Evolutionary conservation across 2,329 filamentous ascomycete species (phyloP).

Genomic region (Colletotrichum graminicola): DNA sequence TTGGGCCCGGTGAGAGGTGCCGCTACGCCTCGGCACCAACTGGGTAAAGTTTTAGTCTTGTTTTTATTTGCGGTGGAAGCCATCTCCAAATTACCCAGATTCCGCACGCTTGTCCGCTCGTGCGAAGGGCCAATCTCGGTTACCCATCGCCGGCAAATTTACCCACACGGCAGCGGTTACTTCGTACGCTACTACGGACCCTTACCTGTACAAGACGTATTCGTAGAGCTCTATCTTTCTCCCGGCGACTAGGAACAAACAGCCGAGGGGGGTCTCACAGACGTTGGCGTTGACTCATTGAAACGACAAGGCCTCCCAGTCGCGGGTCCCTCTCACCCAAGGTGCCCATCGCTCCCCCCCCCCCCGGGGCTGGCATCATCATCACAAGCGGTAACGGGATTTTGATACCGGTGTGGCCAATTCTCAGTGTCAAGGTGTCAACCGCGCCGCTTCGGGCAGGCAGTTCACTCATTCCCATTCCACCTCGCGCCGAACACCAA

Average conservation of each 20-base stretch:
- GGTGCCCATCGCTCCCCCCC: neutral
- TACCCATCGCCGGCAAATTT: slow-evolving; percentile 35
- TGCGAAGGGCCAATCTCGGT: slow-evolving; percentile 39
- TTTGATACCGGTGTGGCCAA: slow-evolving; percentile 30
- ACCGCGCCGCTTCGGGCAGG: neutral
- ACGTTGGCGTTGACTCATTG: slow-evolving; percentile 38
- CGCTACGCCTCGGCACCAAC: slow-evolving; percentile 15
- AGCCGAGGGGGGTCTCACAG: slow-evolving; percentile 32
- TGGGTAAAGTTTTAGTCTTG: slow-evolving; percentile 12
- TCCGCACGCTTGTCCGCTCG: slow-evolving; percentile 25
- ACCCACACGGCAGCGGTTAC: slow-evolving; percentile 32
- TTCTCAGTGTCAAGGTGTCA: slow-evolving; percentile 25
- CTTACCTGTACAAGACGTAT: neutral
- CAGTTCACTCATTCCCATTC: neutral
- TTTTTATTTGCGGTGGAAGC: slow-evolving; percentile 24
- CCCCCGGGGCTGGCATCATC: neutral
- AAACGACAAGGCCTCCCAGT: slow-evolving; percentile 36
- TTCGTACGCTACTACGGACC: neutral
- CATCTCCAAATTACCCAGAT: slow-evolving; percentile 31
- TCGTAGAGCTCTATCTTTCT: slow-evolving; percentile 22
- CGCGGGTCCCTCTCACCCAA: slow-evolving; percentile 14
- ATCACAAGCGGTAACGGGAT: slow-evolving; percentile 26
- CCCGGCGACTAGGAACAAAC: slow-evolving; percentile 34
- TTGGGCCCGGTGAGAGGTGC: slow-evolving; percentile 23
- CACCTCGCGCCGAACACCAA: slow-evolving; percentile 17